Evolutionary conservation across 352 stramenopile species (phyloP).

Genomic region (Globisporangium camurandrum): DNA sequence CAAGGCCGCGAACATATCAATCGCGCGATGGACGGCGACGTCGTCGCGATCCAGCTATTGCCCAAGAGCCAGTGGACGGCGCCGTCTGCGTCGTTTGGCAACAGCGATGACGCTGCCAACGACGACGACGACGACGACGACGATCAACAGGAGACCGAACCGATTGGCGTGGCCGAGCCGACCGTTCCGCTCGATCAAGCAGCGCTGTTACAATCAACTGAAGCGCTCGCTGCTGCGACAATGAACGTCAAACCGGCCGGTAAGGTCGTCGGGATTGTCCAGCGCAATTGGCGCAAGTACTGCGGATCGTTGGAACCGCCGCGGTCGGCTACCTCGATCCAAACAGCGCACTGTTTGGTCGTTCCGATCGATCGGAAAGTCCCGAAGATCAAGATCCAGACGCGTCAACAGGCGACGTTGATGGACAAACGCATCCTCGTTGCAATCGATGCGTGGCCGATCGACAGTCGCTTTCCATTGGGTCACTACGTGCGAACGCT

Average conservation of each 20-base stretch:
- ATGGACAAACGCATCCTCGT: slow-evolving; percentile 93
- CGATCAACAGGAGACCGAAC: slow-evolving; percentile 17
- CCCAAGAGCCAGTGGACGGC: slow-evolving; percentile 51
- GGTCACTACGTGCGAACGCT: slow-evolving; percentile 96
- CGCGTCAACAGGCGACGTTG: slow-evolving; percentile 85
- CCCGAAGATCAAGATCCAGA: slow-evolving; percentile 93
- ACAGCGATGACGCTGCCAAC: slow-evolving; percentile 18
- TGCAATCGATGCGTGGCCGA: slow-evolving; percentile 93
- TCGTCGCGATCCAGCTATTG: slow-evolving; percentile 59
- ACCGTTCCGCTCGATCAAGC: slow-evolving; percentile 60
- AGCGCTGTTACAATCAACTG: slow-evolving; percentile 45
- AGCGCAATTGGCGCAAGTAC: slow-evolving; percentile 91
- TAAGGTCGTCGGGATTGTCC: slow-evolving; percentile 88
- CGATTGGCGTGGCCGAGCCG: slow-evolving; percentile 46
- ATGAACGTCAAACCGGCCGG: slow-evolving; percentile 63
- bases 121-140: slow-evolving; percentile 36
- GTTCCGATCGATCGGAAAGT: slow-evolving; percentile 86
- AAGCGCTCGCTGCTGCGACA: slow-evolving; percentile 33
- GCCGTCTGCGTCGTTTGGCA: too few relatives aligned
- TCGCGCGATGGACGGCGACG: slow-evolving; percentile 70
- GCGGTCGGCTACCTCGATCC: slow-evolving; percentile 27
- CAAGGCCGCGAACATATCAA: slow-evolving; percentile 68
- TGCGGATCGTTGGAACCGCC: slow-evolving; percentile 90
- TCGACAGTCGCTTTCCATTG: slow-evolving; percentile 83
- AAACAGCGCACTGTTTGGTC: slow-evolving; percentile 58